Percentiles rank a stretch among this genome's conserved stretches.
These are phyloP conservation scores for Fusarium pseudocircinatum DNA, from an alignment of 2,329 filamentous ascomycete species.

Conservation along the genomic window DNA sequence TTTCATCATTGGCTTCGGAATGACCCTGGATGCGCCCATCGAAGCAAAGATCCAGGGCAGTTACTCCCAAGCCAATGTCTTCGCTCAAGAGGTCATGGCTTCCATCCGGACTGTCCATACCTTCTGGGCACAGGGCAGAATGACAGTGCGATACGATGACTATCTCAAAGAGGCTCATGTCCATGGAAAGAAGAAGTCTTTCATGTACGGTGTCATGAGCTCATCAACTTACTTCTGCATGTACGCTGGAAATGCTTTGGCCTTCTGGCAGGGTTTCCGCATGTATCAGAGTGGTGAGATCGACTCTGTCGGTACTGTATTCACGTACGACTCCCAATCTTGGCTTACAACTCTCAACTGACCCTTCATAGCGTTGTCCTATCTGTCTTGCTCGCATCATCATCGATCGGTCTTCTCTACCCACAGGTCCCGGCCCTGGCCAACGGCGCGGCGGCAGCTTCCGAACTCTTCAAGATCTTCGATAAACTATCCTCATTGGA, in stretches of 20 bases:
- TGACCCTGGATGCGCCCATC: conserved; percentile 40
- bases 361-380: conserved; percentile 5
- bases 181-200: conserved; percentile 50
- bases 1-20: conserved; percentile 41
- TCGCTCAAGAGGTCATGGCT: conserved; percentile 49
- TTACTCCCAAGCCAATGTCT: conserved; percentile 44
- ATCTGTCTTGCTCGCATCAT: conserved; percentile 26
- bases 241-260: conserved; percentile 52
- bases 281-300: conserved; percentile 51
- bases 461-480: conserved; percentile 23
- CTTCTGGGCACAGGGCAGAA: conserved; percentile 53
- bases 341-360: fast-evolving
- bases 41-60: conserved; percentile 46
- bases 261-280: conserved; percentile 55
- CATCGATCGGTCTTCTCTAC: conserved; percentile 8
- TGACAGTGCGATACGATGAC: conserved; percentile 49
- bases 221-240: conserved; percentile 51
- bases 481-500: conserved; percentile 26
- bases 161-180: conserved; percentile 49
- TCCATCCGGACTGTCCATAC: conserved; percentile 54
- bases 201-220: conserved; percentile 50
- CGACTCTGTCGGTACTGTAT: conserved; percentile 48
- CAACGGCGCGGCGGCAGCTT: conserved; percentile 27
- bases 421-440: conserved; percentile 23
- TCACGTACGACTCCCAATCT: conserved; percentile 44